Base-by-base conservation (phyloP, 2,329 filamentous ascomycete species). In the Grosmannia clavigera region DNA sequence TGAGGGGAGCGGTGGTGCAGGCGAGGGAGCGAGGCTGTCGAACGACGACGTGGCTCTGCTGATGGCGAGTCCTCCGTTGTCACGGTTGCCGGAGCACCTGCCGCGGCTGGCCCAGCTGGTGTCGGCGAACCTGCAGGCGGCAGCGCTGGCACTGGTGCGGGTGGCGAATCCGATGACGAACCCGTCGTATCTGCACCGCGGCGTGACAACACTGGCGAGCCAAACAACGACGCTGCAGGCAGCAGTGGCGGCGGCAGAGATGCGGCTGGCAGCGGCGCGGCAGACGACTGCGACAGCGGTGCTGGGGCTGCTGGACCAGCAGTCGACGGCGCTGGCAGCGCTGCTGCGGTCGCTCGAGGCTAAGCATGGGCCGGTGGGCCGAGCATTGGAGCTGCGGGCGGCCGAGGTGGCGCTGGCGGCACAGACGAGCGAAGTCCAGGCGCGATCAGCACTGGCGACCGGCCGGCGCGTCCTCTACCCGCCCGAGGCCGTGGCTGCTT, bases 151-250 rank as follows among this genome's bases (percentile, higher is more conserved):
- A 19, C 72, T 83, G 29, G 74, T 78, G 1, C 76, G 80, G 48
- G 71, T 80, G 40, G 68, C 74, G 3, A 74, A 76, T 63, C 78
- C 79, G 1, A 71, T 71, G 19, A 81, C 77, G 0, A 81, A 81
- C 68, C 73, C 79, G 0, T 80, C 80, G 25, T 81, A 75, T 66
- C 71, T 84, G n/a, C 82, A 85, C 71, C 81, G 82, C 25, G 70
- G 74, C 29, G 78, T 85, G 57, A 73, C 81, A 1, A 70, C 74
- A 22, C 72, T 86, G 2, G 71, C 78, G 0, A 63, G 69, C 1
- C 70, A 74, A 29, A 69, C 77, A 22, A 63, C 69, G 4, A 61
- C 70, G 2, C 74, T 82, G 1, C 67, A 66, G n/a, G 40, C 67
- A 14, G 62, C 69, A 3, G 66, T 77, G 5, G 60, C 66, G 2